Base-by-base conservation (phyloP, 441 rosid genomes). In the Erodium trifolium region DNA sequence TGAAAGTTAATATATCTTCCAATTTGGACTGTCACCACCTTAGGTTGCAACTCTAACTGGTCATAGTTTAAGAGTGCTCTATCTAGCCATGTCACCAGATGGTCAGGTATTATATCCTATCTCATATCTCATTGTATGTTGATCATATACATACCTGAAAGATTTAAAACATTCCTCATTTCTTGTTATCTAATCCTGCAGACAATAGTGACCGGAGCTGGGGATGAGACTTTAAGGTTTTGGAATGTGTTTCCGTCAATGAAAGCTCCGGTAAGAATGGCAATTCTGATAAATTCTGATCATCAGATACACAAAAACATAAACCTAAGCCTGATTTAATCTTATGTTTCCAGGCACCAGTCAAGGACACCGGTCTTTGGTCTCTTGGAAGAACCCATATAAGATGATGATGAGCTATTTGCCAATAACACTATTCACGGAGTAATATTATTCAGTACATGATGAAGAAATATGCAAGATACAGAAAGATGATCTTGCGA, bases 201-300 rank as follows among this genome's bases (percentile, higher is more conserved):
- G 91, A 94, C 99, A 29, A 90, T 94, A 78, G 98, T 94, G 68
- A 94, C 99, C 0, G 99, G 99, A 76, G 99, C 99, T 63, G 99
- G 99, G 64, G 99, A 94, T 62, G 99, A 94, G 81, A 94, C 98
- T 14, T 70, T 94, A 66, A 76, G 99, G 65, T 94, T 94, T 75
- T 92, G 99, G 99, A 88, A 92, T 59, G 85, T 94, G 66, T 94
- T 92, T 81, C 99, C 99, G 18, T 90, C 96, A 13, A 80, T 85
- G 57, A 92, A 88, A 82, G 59, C 92, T 66, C 90, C 82, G 60
- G 97, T 93, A 73, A 75, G 90, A 45, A 35, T 53, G 23, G 34
- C 34, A 31, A 31, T 31, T 31, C 34, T 31, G 34, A 3, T 31
- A 31, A 31, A 31, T 31, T 31, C 4, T 31, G 34, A 31, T 31